A percentile compares a stretch with the other conserved stretches of the same genome.
Conservation (phyloP, 768 basidiomycete genomes). For the Rhizopogon vesiculosus region DNA sequence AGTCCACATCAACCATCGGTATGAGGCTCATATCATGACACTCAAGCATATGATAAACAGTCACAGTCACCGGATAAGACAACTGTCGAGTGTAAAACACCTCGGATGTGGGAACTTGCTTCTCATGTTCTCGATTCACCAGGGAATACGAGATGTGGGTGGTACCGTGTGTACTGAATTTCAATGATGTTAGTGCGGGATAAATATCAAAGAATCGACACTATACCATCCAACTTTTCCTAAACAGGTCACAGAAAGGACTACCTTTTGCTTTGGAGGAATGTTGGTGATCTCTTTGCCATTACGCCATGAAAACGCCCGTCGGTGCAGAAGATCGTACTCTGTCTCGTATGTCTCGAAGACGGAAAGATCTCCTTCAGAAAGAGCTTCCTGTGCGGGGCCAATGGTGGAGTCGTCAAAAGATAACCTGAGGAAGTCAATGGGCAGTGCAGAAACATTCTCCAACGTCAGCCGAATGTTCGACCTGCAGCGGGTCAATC, state of each 20-base stretch:
- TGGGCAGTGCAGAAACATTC: conserved; percentile 76
- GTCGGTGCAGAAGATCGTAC: conserved; percentile 68
- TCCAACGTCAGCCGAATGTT: conserved; percentile 83
- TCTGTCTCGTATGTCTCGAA: conserved; percentile 92
- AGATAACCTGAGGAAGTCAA: conserved; percentile 81
- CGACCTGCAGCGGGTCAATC: conserved; percentile 46
- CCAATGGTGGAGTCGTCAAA: conserved; percentile 90
- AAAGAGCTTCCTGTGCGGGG: conserved; percentile 69
- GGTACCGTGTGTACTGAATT: conserved; percentile 63
- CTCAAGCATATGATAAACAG: conserved; percentile 94
- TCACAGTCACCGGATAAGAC: conserved; percentile 84
- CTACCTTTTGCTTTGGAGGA: conserved; percentile 64
- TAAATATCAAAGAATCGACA: not conserved
- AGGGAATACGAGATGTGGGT: conserved; percentile 84
- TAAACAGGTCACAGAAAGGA: conserved; percentile 66
- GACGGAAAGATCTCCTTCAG: conserved; percentile 75
- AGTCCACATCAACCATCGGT: conserved; percentile 37
- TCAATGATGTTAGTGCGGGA: conserved; percentile 5
- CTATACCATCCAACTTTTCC: conserved; percentile 93
- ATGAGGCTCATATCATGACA: conserved; percentile 80
- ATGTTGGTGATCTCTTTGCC: conserved; percentile 44
- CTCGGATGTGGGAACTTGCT: conserved; percentile 30
- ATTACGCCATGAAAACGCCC: conserved; percentile 73
- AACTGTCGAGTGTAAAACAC: conserved; percentile 85
- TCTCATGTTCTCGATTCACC: conserved; percentile 41